Evolutionary conservation across 176 grass and related monocot species (phyloP).

Genomic region (Cenchrus purpureus): DNA sequence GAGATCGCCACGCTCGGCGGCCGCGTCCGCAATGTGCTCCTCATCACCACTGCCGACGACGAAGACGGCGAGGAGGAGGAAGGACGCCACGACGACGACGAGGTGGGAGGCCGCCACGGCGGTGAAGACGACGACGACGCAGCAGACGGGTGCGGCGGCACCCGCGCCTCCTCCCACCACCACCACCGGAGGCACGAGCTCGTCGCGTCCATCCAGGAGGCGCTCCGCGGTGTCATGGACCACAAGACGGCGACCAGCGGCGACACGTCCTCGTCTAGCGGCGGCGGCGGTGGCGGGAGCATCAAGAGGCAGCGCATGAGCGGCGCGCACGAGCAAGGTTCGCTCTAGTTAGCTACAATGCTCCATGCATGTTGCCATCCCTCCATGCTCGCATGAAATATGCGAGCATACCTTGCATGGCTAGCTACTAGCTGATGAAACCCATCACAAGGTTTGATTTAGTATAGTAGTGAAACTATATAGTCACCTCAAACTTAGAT

Average conservation of each 20-base stretch:
- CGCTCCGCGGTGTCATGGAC: constrained; percentile 78
- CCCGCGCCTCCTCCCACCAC: background rate
- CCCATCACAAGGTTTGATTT: constrained; percentile 11
- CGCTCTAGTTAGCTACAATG: constrained; percentile 42
- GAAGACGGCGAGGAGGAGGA: background rate
- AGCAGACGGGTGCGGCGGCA: background rate
- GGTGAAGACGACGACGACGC: background rate
- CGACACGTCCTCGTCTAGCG: constrained; percentile 54
- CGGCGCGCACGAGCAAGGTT: constrained; percentile 67
- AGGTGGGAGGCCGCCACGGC: background rate
- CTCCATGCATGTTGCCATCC: background rate
- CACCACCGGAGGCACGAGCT: constrained; percentile 52
- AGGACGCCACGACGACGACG: background rate
- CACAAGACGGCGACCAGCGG: constrained; percentile 48
- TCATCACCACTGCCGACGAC: constrained; percentile 55
- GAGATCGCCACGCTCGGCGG: constrained; percentile 91
- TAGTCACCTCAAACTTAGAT: constrained; percentile 35
- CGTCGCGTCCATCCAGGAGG: constrained; percentile 75
- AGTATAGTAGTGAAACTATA: constrained; percentile 61
- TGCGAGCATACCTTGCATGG: constrained; percentile 27
- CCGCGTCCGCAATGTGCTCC: constrained; percentile 86
- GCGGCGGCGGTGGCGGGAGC: constrained; percentile 48
- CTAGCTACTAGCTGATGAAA: constrained; percentile 17
- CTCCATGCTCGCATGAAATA: constrained; percentile 53
- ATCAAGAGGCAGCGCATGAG: constrained; percentile 86